Conservation (phyloP, 2,329 filamentous ascomycete genomes). For the Penicillium palitans region DNA sequence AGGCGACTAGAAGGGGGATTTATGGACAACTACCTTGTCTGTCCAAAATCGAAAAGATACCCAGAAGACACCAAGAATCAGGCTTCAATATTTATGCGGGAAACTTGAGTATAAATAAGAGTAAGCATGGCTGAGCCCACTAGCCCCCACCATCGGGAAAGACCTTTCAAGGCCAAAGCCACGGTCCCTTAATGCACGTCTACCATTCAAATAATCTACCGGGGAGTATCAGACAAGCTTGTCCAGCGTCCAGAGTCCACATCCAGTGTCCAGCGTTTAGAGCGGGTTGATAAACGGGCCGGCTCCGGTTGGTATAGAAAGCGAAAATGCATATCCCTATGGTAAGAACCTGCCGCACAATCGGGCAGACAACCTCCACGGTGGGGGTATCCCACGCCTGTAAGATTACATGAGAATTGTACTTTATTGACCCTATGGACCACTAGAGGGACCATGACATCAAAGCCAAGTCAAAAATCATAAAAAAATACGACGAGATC, state of each 20-base stretch:
- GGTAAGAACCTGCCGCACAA: not conserved
- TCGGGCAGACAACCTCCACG: not conserved
- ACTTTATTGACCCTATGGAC: not conserved
- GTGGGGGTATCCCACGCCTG: not conserved
- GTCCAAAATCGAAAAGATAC: not conserved
- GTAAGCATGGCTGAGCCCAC: slow-evolving; percentile 8
- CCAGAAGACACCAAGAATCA: not conserved
- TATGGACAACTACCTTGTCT: not conserved
- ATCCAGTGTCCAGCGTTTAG: not conserved
- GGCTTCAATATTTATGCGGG: not conserved
- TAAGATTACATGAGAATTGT: not conserved
- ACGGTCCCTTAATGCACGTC: not conserved
- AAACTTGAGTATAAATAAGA: not conserved
- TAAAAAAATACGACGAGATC: slow-evolving; percentile 4
- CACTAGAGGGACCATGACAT: slow-evolving; percentile 8
- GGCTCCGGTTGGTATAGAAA: slow-evolving; percentile 7
- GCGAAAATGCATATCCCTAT: not conserved
- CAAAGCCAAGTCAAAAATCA: slow-evolving; percentile 4
- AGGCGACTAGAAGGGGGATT: not conserved
- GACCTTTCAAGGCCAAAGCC: slow-evolving; percentile 5
- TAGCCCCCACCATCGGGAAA: slow-evolving; percentile 7
- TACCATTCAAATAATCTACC: not conserved
- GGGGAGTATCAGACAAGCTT: not conserved
- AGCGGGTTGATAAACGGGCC: slow-evolving; percentile 4
- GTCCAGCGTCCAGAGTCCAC: not conserved